Evolutionary conservation across 2,329 filamentous ascomycete species (phyloP), one percentile per base, ranked within the genome.

Genomic region (Exserohilum rostratum): DNA sequence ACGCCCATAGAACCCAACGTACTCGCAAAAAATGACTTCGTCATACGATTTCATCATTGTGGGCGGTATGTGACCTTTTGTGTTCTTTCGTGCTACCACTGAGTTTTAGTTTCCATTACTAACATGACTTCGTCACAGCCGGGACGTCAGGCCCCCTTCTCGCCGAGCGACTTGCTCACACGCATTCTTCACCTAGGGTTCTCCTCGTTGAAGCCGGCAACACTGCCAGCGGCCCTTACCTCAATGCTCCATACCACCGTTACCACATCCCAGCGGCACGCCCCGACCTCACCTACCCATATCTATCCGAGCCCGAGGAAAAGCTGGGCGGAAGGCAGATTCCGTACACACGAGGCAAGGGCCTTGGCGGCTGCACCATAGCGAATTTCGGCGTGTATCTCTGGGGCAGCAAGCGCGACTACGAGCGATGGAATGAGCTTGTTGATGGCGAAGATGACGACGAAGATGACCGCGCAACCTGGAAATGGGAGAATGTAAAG

Each of bases 121-220:
- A 31, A 39, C 33, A 2, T 6, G 3, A 13, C 15, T 3, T 13
- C 22, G 6, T 10, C 9, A 12, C 53, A 85, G 85, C 78, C 56
- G 86, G 86, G n/a, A 83, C 86, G 2, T 79, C 86, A 6, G 87
- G 87, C 6, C 81, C 81, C 44, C 75, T 82, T 1, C 66, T 88
- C 12, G 86, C 86, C 0, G 73, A 80, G 1, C 74, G 77, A 0
- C 79, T 89, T 3, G 79, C 84, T 2, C 70, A 76, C 15, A 74
- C 81, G 0, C 33, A 76, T 0, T 76, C 77, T 31, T 76, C 72
- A 7, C 86, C 85, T 0, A 77, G 68, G 0, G 80, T 89, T 1
- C 79, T 88, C 1, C 77, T 89, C 1, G 71, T 89, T 2, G 86
- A 89, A 70, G 86, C 85, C 1, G 87, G 87, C 10, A 73, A 77